Base-by-base conservation (phyloP, 2,329 filamentous ascomycete species). In the Ophiostoma perfectum region DNA sequence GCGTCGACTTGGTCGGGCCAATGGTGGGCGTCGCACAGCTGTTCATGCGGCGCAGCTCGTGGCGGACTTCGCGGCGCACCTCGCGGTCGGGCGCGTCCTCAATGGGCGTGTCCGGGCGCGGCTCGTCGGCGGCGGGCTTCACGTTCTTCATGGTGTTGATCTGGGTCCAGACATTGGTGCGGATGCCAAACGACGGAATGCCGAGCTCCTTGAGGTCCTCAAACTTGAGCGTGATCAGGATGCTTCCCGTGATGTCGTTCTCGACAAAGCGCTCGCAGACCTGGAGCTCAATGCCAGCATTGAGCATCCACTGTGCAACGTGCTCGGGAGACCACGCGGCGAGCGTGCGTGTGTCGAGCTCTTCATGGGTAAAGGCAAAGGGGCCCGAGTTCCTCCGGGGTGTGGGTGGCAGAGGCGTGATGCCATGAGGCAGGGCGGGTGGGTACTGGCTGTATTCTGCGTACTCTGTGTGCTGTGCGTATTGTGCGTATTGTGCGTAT, bases 171-270 rank as follows among this genome's bases (percentile, higher is more conserved):
- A 94, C 81, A 74, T 88, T 88, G 73, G 90, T 92, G 70, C 91
- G 84, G 73, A 93, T 90, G 60, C 91, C 91, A 75, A 95, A 94
- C 1, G 91, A 94, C 70, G 85, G 83, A 68, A 95, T 94, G 72
- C 89, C 88, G 18, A 95, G 83, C 78, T 95, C 91, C 77, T 90
- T 90, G 68, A 95, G 80, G 74, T 95, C 93, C 72, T 96, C 92
- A 73, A 94, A 93, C 75, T 96, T 93, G 60, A 99, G 81, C n/a
- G 94, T 93, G 66, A 96, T 88, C 27, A 98, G 81, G 68, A 98
- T 91, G 4, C 88, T 84, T 14, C 94, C 94, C 39, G 90, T 92
- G 77, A 99, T 97, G 76, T 99, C 94, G 77, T 99, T 96, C 74
- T 90, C 86, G 71, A 93, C 84, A 75, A 99, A 97, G 73, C 90